Evolutionary conservation across 768 basidiomycete genomes (phyloP), one percentile per base, ranked within the genome.

Genomic region (Lactarius quietus): DNA sequence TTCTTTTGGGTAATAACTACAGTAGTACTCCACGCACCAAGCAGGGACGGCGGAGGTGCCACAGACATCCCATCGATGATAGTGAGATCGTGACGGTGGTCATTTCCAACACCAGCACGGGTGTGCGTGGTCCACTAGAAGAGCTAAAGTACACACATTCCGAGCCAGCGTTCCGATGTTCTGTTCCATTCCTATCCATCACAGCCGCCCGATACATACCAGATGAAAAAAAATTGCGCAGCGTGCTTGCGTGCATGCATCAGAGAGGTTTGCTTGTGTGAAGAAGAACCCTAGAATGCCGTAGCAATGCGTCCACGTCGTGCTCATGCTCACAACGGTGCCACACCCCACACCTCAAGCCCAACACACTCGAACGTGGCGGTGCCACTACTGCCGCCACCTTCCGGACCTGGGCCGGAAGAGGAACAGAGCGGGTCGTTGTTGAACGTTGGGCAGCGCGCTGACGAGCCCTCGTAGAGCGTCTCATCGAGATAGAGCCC

Each of bases 311-410:
- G 48, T 51, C 48, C 48, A 6, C 48, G 48, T 51, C 48, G 48
- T 51, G 48, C 23, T 26, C 23, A 6, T 51, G 48, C 48, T 68
- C 59, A 68, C 36, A 38, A 45, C 29, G 57, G 20, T 3, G 86
- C 87, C 51, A 94, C 78, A 5, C 84, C 88, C 95, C 95, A 97
- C 0, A 95, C 92, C 72, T 98, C 95, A 61, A 98, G 74, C 17
- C 90, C 94, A 0, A 96, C 88, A 74, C 93, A 93, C 72, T 96
- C 93, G 69, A 98, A 98, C n/a, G 79, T 75, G 10, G 82, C 82
- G 8, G 79, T 78, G 3, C 82, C 83, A 61, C 78, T 79, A 54
- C 76, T 77, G 0, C 77, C 45, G 23, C 45, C 23, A 26, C 5
- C 48, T 12, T 72, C 0, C 81, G 79, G n/a, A 70, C 72, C 0